These are phyloP conservation scores for Chrysoporthe puriensis DNA, from an alignment of 2,329 filamentous ascomycete genomes.

Conservation along the genomic window DNA sequence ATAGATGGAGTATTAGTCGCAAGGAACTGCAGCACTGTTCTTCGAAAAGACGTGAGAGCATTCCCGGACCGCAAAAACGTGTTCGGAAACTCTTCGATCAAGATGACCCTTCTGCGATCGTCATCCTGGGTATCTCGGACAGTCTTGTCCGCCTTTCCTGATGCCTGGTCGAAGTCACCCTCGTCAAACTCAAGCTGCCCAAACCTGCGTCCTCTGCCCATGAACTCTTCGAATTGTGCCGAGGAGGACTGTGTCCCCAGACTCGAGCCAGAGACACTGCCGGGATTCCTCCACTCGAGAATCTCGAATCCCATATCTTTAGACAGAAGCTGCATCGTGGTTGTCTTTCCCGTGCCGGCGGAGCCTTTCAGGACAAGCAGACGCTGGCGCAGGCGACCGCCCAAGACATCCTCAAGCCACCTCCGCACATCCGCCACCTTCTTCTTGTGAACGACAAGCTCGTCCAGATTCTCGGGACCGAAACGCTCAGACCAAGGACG, in stretches of 20 bases:
- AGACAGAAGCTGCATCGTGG: constrained; percentile 78
- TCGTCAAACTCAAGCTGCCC: constrained; percentile 62
- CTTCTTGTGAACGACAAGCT: constrained; percentile 91
- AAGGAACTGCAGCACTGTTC: constrained; percentile 75
- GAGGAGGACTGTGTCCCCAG: constrained; percentile 72
- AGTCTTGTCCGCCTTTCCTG: constrained; percentile 29
- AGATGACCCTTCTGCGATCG: constrained; percentile 59
- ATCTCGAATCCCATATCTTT: constrained; percentile 76
- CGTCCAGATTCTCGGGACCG: constrained; percentile 73
- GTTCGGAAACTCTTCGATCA: constrained; percentile 83
- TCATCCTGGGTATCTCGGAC: constrained; percentile 4
- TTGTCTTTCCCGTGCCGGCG: constrained; percentile 91
- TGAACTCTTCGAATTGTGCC: constrained; percentile 88
- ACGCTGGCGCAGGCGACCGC: constrained; percentile 67
- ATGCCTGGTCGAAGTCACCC: constrained; percentile 35
- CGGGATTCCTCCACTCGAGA: constrained; percentile 89
- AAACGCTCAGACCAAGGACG: constrained; percentile 90
- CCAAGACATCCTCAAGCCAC: constrained; percentile 79
- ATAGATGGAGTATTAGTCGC: constrained; percentile 66
- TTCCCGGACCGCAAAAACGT: constrained; percentile 69
- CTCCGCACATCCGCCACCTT: constrained; percentile 84
- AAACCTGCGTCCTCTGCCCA: constrained; percentile 80
- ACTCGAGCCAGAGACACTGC: constrained; percentile 58
- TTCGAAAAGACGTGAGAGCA: constrained; percentile 71
- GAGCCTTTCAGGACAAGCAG: constrained; percentile 86